Conservation (phyloP, 1,139 yeast species). For the Geotrichum phurueaensis region DNA sequence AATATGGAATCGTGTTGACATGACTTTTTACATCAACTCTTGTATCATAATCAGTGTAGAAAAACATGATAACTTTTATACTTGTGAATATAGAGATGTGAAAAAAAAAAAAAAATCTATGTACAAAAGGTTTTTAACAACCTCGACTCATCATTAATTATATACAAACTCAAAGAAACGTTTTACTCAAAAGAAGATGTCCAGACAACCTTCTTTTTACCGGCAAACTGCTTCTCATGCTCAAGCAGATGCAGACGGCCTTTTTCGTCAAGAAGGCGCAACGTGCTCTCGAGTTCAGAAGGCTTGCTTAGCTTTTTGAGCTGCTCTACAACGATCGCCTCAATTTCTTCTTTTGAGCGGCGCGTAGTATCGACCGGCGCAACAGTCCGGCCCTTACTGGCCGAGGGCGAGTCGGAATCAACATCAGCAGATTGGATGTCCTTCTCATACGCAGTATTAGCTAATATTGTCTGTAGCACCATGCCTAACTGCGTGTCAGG, state of each 20-base stretch:
- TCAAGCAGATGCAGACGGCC: slow-evolving; percentile 21
- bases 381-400: slow-evolving; percentile 3
- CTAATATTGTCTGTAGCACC: background rate
- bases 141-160: background rate
- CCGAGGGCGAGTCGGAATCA: background rate
- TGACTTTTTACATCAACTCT: background rate
- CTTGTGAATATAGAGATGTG: background rate
- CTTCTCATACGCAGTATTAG: background rate
- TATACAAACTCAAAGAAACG: background rate
- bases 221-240: slow-evolving; percentile 16
- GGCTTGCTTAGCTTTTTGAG: slow-evolving; percentile 30
- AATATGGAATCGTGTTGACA: too few relatives aligned
- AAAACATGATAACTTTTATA: background rate
- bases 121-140: background rate
- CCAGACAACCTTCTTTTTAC: slow-evolving; percentile 23
- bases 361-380: slow-evolving; percentile 15
- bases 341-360: slow-evolving; percentile 14
- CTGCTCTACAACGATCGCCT: slow-evolving; percentile 13
- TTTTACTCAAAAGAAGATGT: slow-evolving; percentile 13
- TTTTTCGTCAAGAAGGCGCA: slow-evolving; percentile 26
- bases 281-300: slow-evolving; percentile 25
- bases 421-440: background rate
- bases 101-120: background rate
- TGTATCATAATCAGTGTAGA: background rate
- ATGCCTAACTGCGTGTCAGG: background rate